Evolutionary conservation across 2,329 filamentous ascomycete genomes (phyloP), one percentile per base, ranked within the genome.

Genomic region (Colletotrichum graminicola): DNA sequence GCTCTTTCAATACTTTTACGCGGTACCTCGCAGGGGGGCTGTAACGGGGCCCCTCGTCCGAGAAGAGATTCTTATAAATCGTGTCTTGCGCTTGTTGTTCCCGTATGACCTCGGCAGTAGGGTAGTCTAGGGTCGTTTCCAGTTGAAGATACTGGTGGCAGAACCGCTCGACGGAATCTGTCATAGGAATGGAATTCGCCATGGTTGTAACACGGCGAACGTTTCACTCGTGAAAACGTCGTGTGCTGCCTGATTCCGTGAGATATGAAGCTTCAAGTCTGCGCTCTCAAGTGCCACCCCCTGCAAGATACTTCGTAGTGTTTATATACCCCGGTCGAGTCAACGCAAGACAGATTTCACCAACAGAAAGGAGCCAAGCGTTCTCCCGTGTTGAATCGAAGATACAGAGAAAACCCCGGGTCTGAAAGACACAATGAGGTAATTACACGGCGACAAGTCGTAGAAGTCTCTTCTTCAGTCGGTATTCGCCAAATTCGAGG

Each of bases 101-200:
- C 73, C 89, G 88, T 36, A 97, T 84, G 18, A 88, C 78, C 32
- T 85, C 76, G 29, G 84, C 81, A 32, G 87, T 81, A 1, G 94
- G 94, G 79, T 91, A 92, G 59, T 88, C 86, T 45, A 95, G 83
- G 10, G 85, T 79, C 0, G 84, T 82, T 57, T 95, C 90, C 2
- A 95, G 84, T 79, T 98, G 94, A 43, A 95, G 87, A 78, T 94
- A 97, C 78, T 97, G 94, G 73, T 88, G 87, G 75, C 89, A 91
- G 78, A 94, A 90, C 23, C 89, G 87, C 71, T 80, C 76, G 57
- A 85, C 60, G 14, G 59, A 51, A 23, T 60, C 52, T 60, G 39
- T 16, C 26, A 32, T 36, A 12, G 11, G 26, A 29, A n/a, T 5
- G 14, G 21, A 18, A 18, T 2, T 16, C 10, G 59, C 11, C 45